Evolutionary conservation across 495 filamentous ascomycete species (phyloP).

Genomic region (Penicillium macrosclerotiorum): DNA sequence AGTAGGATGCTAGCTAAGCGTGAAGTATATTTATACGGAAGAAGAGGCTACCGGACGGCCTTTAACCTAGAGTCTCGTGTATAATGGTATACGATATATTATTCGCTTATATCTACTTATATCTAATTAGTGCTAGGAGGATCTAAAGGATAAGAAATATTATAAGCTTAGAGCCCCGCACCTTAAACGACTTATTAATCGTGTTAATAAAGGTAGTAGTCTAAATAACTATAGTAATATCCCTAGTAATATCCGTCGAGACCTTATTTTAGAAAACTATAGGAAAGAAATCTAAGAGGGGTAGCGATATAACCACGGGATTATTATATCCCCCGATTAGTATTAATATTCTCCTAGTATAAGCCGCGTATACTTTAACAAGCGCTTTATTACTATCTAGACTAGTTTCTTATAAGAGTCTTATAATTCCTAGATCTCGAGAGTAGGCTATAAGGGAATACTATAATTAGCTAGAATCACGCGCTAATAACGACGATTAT

Average conservation of each 20-base stretch:
- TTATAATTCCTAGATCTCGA: constrained; percentile 13
- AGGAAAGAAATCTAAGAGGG: too few species aligned
- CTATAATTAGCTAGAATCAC: constrained; percentile 22
- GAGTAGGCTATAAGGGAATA: constrained; percentile 17
- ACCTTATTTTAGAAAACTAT: too few species aligned
- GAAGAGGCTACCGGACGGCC: constrained; percentile 4
- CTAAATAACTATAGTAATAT: too few species aligned
- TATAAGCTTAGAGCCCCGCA: constrained; percentile 15
- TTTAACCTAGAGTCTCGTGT: constrained; percentile 4
- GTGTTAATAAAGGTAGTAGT: too few species aligned
- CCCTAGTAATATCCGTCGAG: too few species aligned
- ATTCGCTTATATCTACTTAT: constrained; percentile 4
- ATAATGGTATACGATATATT: constrained; percentile 2
- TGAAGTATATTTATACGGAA: constrained; percentile 5
- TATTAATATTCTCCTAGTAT: constrained; percentile 8
- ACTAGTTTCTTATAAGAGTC: constrained; percentile 1
- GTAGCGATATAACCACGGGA: too few species aligned
- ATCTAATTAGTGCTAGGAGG: constrained; percentile 21
- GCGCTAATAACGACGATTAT: constrained; percentile 15
- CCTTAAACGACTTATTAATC: constrained; percentile 17
- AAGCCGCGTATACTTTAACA: background rate
- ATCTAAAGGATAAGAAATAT: constrained; percentile 16
- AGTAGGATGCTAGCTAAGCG: constrained; percentile 12
- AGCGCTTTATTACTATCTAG: constrained; percentile 6
- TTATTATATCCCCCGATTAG: constrained; percentile 6